Percentiles rank a stretch among this genome's conserved stretches.
Evolutionary conservation across 2,329 filamentous ascomycete species (phyloP).

Genomic region (Penicillium occitanis): DNA sequence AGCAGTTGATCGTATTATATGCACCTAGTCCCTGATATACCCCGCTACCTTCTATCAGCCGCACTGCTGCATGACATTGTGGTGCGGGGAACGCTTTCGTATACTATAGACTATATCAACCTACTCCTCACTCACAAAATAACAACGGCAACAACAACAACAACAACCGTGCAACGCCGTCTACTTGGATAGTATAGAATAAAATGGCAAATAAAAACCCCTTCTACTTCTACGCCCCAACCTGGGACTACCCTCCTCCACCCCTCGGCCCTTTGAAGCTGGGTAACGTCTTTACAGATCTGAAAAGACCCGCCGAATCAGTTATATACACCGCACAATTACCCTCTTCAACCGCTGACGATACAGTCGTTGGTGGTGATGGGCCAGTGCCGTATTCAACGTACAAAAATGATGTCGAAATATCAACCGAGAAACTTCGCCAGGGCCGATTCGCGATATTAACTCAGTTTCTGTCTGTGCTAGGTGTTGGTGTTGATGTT

Average conservation of each 20-base stretch:
- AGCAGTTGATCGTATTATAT: neutral
- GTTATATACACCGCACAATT: neutral
- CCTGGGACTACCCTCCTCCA: neutral
- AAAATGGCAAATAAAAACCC: slow-evolving; percentile 1
- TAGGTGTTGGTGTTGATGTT: neutral
- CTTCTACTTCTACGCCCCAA: slow-evolving; percentile 2
- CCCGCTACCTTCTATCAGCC: neutral
- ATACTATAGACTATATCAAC: neutral
- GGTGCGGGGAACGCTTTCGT: neutral
- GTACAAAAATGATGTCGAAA: neutral
- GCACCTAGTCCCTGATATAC: neutral
- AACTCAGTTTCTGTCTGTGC: neutral
- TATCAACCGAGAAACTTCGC: neutral
- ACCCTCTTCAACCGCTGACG: neutral
- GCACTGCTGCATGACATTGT: neutral
- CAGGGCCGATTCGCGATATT: neutral
- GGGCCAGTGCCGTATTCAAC: neutral
- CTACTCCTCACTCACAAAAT: neutral
- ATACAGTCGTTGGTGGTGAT: neutral
- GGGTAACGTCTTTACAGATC: neutral
- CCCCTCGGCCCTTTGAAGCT: neutral
- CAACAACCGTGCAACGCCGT: neutral
- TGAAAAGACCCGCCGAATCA: neutral
- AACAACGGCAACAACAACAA: neutral
- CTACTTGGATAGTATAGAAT: neutral